Conservation (phyloP, 2,329 filamentous ascomycete species). For the Colletotrichum plurivorum region DNA sequence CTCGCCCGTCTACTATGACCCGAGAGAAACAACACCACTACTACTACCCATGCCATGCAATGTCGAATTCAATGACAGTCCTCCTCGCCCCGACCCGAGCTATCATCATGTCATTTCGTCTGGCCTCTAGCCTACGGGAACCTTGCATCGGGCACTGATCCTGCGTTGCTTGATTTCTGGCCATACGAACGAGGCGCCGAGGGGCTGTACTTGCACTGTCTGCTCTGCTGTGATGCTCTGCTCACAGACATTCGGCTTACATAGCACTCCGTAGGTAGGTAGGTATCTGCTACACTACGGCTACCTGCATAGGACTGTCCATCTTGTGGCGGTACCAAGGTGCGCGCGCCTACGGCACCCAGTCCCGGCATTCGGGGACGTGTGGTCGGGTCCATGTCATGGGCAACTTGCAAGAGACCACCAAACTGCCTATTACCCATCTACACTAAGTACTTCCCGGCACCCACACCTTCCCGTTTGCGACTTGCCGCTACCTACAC, state of each 20-base stretch:
- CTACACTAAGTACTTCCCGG: background rate
- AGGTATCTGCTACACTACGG: no score
- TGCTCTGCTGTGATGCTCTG: background rate
- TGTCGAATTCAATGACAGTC: no score
- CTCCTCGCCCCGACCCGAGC: background rate
- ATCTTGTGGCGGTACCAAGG: no score
- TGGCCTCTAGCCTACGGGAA: background rate
- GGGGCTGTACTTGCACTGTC: conserved; percentile 21
- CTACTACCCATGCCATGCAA: no score
- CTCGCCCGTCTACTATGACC: background rate
- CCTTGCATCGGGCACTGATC: background rate
- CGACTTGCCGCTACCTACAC: conserved; percentile 4
- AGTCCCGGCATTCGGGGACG: conserved; percentile 18
- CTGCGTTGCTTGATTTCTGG: background rate
- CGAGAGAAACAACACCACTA: background rate
- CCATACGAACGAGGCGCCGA: conserved; percentile 35
- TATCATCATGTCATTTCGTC: no score
- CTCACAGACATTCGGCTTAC: conserved; percentile 4
- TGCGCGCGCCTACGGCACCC: background rate
- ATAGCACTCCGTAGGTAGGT: no score
- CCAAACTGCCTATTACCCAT: background rate
- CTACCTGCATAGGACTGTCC: no score
- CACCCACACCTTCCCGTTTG: conserved; percentile 8
- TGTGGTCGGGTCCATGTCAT: conserved; percentile 13
- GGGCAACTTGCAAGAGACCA: conserved; percentile 9